Conservation (phyloP, 2,329 filamentous ascomycete species). For the Dactylellina parvicollis region DNA sequence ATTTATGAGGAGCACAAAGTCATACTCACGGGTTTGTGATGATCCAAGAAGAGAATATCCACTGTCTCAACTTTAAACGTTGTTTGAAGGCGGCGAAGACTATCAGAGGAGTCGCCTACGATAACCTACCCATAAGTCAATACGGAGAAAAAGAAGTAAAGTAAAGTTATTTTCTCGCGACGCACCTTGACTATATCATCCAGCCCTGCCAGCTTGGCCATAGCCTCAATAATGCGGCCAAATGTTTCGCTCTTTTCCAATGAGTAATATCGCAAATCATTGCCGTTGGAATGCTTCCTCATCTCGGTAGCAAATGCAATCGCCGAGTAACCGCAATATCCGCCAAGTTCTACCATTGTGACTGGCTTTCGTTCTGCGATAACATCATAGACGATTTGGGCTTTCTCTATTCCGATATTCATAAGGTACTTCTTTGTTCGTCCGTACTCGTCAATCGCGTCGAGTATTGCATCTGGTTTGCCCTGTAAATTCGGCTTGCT, state of each 20-base stretch:
- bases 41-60: constrained; percentile 81
- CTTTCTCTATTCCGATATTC: constrained; percentile 81
- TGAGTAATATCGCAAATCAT: constrained; percentile 70
- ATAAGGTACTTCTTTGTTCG: constrained; percentile 75
- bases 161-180: neutral
- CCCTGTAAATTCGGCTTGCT: constrained; percentile 66
- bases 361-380: constrained; percentile 74
- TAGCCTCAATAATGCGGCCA: constrained; percentile 72
- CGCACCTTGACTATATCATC: constrained; percentile 74
- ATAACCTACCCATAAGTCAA: constrained; percentile 60
- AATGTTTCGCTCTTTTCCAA: constrained; percentile 80
- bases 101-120: constrained; percentile 74
- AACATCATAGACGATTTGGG: constrained; percentile 73
- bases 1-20: neutral
- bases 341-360: constrained; percentile 80
- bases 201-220: constrained; percentile 80
- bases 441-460: constrained; percentile 76
- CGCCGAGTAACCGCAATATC: constrained; percentile 83
- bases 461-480: constrained; percentile 72
- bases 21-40: constrained; percentile 72
- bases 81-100: constrained; percentile 70
- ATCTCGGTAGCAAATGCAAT: constrained; percentile 77
- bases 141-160: neutral
- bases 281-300: constrained; percentile 67
- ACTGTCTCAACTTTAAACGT: constrained; percentile 69